phyloP scores from a whole-genome alignment of 352 stramenopile species.

The Paralagenidium karlingii region DNA sequence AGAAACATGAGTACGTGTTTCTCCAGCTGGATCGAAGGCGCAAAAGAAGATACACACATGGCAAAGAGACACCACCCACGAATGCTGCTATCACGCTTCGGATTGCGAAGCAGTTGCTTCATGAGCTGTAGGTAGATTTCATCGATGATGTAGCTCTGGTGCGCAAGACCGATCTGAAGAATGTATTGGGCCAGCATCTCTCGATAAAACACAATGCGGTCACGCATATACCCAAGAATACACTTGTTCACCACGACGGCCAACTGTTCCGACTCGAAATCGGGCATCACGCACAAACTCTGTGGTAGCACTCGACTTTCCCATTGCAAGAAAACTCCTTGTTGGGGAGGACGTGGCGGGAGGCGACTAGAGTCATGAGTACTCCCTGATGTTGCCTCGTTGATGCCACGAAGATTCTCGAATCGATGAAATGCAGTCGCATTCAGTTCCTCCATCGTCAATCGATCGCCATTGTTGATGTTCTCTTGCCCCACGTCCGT shows the following conservation, averaged over 20 bases:
- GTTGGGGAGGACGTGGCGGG: too few relatives aligned
- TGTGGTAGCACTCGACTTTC: conserved; percentile 47
- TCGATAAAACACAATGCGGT: conserved; percentile 89
- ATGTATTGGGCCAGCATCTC: conserved; percentile 92
- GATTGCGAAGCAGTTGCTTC: conserved; percentile 91
- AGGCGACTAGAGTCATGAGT: too few relatives aligned
- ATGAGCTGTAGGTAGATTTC: conserved; percentile 90
- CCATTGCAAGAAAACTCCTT: conserved; percentile 54
- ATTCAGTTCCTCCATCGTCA: conserved; percentile 24
- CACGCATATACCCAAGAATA: conserved; percentile 91
- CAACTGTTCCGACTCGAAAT: conserved; percentile 23
- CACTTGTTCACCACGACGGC: conserved; percentile 86
- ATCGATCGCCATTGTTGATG: too few relatives aligned
- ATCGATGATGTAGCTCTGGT: conserved; percentile 71
- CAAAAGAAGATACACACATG: conserved; percentile 88
- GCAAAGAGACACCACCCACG: conserved; percentile 89
- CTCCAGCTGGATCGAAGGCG: conserved; percentile 76
- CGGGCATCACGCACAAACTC: conserved; percentile 46
- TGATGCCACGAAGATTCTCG: conserved; percentile 45
- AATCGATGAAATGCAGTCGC: conserved; percentile 50
- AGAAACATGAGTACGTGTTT: conserved; percentile 88
- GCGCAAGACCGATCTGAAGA: conserved; percentile 83
- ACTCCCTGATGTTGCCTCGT: conserved; percentile 27
- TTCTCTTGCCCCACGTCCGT: too few relatives aligned
- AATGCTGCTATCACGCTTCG: conserved; percentile 82